Evolutionary conservation across 2,329 filamentous ascomycete genomes (phyloP).

Genomic region (Aureobasidium sp.): DNA sequence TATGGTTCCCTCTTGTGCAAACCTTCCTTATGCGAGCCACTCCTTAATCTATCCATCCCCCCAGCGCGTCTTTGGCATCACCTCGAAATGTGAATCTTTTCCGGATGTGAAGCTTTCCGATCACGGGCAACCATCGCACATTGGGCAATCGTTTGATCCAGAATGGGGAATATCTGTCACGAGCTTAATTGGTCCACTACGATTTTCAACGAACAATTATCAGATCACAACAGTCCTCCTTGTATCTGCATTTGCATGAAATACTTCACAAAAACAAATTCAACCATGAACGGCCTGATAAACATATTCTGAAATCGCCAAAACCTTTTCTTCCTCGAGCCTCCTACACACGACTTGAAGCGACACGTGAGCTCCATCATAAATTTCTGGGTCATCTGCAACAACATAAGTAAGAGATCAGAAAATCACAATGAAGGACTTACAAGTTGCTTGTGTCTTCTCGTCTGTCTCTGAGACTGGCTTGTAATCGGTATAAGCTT

Average conservation of each 20-base stretch:
- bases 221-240: neutral
- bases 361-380: conserved; percentile 29
- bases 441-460: conserved; percentile 35
- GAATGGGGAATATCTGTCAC: neutral
- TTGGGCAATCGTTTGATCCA: neutral
- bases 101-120: neutral
- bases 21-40: neutral
- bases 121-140: neutral
- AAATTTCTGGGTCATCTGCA: conserved; percentile 30
- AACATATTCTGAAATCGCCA: conserved; percentile 29
- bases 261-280: neutral
- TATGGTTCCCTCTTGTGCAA: neutral
- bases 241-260: neutral
- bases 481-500: conserved; percentile 27
- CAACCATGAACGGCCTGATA: conserved; percentile 4
- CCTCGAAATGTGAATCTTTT: neutral
- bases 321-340: conserved; percentile 32
- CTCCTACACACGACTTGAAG: conserved; percentile 29
- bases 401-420: neutral
- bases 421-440: conserved; percentile 21
- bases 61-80: neutral
- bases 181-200: neutral
- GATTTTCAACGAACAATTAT: neutral
- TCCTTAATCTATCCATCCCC: neutral
- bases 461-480: conserved; percentile 35